Evolutionary conservation across 2,329 filamentous ascomycete species (phyloP).

Genomic region (Cryphonectria carpinicola): DNA sequence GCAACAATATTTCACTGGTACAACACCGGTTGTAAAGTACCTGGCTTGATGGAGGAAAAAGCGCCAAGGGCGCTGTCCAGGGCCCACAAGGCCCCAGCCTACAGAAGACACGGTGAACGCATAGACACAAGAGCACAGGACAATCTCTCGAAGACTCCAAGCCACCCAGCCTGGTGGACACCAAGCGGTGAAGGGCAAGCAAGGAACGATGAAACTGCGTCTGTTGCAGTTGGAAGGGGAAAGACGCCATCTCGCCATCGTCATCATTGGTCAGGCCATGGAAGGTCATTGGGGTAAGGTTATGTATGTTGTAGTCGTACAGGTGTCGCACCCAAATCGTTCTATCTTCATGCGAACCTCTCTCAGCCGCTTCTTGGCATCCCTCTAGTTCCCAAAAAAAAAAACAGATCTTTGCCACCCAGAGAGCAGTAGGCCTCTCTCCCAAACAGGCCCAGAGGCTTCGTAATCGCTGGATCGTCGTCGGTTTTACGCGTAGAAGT

Average conservation of each 20-base stretch:
- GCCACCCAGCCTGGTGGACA: neutral
- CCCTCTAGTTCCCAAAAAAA: conserved; percentile 25
- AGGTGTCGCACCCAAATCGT: conserved; percentile 4
- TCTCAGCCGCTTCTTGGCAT: conserved; percentile 3
- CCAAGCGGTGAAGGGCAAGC: neutral
- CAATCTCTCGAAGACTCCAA: neutral
- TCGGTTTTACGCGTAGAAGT: conserved; percentile 54
- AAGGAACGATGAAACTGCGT: neutral
- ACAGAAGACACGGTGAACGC: neutral
- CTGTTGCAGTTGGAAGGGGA: too few relatives aligned
- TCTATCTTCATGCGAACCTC: conserved; percentile 11
- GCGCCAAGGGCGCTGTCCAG: neutral
- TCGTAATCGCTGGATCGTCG: conserved; percentile 20
- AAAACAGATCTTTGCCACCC: conserved; percentile 16
- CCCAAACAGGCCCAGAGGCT: neutral
- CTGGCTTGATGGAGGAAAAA: neutral
- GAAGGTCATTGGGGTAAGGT: neutral
- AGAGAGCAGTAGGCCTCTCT: neutral
- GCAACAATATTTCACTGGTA: neutral
- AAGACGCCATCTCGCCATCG: neutral
- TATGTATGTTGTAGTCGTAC: conserved; percentile 13
- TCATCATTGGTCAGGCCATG: conserved; percentile 4
- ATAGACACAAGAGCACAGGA: neutral
- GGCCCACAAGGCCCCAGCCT: neutral
- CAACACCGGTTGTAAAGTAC: neutral